These are phyloP conservation scores for Morella rubra DNA, from an alignment of 306 rosid species.

Conservation along the genomic window DNA sequence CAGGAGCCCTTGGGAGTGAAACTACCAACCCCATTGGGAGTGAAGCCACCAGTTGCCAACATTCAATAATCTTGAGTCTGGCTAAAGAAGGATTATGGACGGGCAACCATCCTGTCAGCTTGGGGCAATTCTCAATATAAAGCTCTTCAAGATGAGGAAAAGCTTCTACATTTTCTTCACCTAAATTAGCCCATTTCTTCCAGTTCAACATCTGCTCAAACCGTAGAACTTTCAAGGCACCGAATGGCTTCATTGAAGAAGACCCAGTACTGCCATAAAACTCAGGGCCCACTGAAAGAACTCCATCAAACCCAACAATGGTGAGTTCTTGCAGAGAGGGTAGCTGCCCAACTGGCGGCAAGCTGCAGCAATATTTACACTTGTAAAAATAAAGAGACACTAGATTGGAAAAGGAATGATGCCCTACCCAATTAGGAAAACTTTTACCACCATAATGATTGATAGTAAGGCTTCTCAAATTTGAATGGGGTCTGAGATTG, in stretches of 20 bases:
- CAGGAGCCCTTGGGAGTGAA: not conserved
- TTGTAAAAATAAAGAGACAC: not conserved
- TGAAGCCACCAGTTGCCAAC: not conserved
- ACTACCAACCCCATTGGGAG: too few relatives aligned
- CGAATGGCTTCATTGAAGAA: not conserved
- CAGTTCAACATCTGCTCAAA: not conserved
- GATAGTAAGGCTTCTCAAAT: constrained; percentile 10
- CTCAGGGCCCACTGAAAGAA: not conserved
- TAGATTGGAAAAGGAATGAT: constrained; percentile 15
- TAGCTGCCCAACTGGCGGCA: constrained; percentile 9
- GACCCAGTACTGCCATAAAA: constrained; percentile 12
- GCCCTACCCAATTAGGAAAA: constrained; percentile 30
- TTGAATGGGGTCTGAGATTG: constrained; percentile 20
- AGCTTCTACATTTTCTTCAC: not conserved
- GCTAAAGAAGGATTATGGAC: not conserved
- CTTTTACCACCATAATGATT: constrained; percentile 1
- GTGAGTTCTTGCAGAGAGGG: constrained; percentile 23
- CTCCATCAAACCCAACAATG: constrained; percentile 5
- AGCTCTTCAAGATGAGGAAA: constrained; percentile 12
- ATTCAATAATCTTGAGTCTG: not conserved
- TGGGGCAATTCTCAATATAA: not conserved
- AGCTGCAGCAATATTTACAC: constrained; percentile 1
- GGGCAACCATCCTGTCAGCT: not conserved
- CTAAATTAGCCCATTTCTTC: constrained; percentile 5
- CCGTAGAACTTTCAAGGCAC: not conserved